Evolutionary conservation across 495 filamentous ascomycete species (phyloP).

Genomic region (Penicillium silybi): DNA sequence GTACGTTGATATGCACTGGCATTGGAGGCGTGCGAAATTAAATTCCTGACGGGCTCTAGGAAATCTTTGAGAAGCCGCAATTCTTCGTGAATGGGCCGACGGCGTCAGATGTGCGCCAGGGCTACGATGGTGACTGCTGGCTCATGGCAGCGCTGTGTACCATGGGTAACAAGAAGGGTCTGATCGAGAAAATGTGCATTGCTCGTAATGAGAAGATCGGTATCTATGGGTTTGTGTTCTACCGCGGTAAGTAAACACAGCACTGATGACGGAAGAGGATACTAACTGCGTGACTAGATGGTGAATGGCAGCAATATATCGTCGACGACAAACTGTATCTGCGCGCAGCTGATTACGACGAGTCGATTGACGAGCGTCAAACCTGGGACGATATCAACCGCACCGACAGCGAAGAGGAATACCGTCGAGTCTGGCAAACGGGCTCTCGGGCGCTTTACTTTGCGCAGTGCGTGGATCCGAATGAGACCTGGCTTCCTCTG

Average conservation of each 20-base stretch:
- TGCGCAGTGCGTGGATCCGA: constrained; percentile 76
- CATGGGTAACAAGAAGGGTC: constrained; percentile 70
- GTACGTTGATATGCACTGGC: constrained; percentile 25
- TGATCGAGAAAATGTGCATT: constrained; percentile 84
- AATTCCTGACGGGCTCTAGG: constrained; percentile 31
- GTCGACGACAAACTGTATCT: constrained; percentile 86
- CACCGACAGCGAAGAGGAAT: constrained; percentile 71
- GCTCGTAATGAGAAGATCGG: constrained; percentile 73
- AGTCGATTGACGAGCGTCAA: constrained; percentile 59
- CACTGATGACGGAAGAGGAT: background rate
- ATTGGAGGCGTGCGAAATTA: background rate
- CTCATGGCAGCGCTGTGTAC: constrained; percentile 83
- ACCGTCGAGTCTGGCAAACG: constrained; percentile 68
- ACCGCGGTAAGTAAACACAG: constrained; percentile 55
- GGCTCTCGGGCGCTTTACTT: constrained; percentile 79
- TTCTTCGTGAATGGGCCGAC: constrained; percentile 83
- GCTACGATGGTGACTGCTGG: constrained; percentile 86
- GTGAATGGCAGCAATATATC: constrained; percentile 87
- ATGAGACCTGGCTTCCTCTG: constrained; percentile 93
- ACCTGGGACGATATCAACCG: constrained; percentile 71
- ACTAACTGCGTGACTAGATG: constrained; percentile 49
- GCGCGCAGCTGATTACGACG: constrained; percentile 77
- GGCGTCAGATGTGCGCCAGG: constrained; percentile 78
- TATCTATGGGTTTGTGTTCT: constrained; percentile 93
- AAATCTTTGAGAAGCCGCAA: constrained; percentile 83